phyloP scores from a whole-genome alignment of 23 red algal species.

The Agarophyton chilense region DNA sequence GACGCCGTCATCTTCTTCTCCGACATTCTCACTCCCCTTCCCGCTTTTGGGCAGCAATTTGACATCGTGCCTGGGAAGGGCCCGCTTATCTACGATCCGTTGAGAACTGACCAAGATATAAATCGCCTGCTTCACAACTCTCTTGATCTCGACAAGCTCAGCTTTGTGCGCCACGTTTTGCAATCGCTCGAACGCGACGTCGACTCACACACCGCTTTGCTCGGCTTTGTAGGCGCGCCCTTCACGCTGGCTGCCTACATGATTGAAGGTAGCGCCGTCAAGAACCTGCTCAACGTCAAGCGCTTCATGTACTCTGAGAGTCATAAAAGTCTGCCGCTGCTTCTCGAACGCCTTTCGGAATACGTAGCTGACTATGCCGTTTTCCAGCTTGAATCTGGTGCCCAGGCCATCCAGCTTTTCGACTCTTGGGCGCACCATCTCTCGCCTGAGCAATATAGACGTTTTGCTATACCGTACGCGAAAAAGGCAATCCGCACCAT shows the following conservation, averaged over 20 bases:
- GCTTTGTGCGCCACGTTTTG: conserved; percentile 74
- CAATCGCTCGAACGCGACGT: conserved; percentile 10
- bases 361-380: conserved; percentile 72
- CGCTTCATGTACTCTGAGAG: conserved; percentile 76
- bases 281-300: conserved; percentile 76
- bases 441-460: conserved; percentile 72
- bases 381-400: conserved; percentile 76
- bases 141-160: conserved; percentile 41
- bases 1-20: conserved; percentile 95
- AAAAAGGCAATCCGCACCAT: conserved; percentile 11
- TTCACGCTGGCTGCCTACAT: conserved; percentile 91
- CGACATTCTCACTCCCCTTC: conserved; percentile 93
- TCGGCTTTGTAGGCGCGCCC: conserved; percentile 91
- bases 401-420: conserved; percentile 91
- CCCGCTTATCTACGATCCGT: conserved; percentile 54
- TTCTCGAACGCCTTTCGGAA: conserved; percentile 63
- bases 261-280: conserved; percentile 72
- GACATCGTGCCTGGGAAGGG: conserved; percentile 78
- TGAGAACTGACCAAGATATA: conserved; percentile 43
- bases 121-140: neutral
- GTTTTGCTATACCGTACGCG: conserved; percentile 67
- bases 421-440: conserved; percentile 95
- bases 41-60: conserved; percentile 83
- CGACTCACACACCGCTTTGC: conserved; percentile 31
- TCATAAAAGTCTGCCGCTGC: neutral